phyloP scores from a whole-genome alignment of 1,139 yeast species.

The Geotrichum cucujoidarum region DNA sequence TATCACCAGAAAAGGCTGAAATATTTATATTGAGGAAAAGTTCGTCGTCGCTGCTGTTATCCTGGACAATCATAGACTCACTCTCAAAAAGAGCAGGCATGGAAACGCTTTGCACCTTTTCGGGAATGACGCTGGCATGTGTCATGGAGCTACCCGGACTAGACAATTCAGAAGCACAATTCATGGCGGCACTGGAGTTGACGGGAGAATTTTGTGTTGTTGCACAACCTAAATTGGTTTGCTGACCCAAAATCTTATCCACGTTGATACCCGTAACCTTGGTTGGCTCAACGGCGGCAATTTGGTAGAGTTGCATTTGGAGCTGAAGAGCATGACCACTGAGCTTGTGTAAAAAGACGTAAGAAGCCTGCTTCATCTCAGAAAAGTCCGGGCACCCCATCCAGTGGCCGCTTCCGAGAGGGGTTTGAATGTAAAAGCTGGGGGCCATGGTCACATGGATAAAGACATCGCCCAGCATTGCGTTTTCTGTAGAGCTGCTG shows the following conservation, averaged over 20 bases:
- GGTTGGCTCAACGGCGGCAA: constrained; percentile 2
- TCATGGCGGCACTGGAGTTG: not conserved
- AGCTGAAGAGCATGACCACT: constrained; percentile 26
- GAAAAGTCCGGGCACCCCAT: constrained; percentile 31
- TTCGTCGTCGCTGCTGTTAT: not conserved
- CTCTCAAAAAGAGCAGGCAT: not conserved
- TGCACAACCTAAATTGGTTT: not conserved
- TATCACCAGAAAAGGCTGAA: not conserved
- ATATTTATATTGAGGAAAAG: not conserved
- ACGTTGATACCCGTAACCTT: constrained; percentile 3
- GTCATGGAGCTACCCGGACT: not conserved
- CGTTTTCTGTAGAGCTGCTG: constrained; percentile 16
- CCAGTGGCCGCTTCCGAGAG: constrained; percentile 25
- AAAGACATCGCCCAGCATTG: constrained; percentile 23
- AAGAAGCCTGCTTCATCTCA: constrained; percentile 29
- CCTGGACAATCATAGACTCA: not conserved
- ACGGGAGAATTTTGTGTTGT: not conserved
- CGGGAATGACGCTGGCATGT: not conserved
- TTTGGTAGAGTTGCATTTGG: constrained; percentile 20
- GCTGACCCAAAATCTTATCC: not conserved
- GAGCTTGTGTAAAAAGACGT: constrained; percentile 25
- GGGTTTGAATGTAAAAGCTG: constrained; percentile 25
- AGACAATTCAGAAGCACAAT: not conserved
- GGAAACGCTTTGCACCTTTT: constrained; percentile 6
- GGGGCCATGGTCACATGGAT: constrained; percentile 26